Conservation (phyloP, 805 yeast genomes). For the Candida montana region DNA sequence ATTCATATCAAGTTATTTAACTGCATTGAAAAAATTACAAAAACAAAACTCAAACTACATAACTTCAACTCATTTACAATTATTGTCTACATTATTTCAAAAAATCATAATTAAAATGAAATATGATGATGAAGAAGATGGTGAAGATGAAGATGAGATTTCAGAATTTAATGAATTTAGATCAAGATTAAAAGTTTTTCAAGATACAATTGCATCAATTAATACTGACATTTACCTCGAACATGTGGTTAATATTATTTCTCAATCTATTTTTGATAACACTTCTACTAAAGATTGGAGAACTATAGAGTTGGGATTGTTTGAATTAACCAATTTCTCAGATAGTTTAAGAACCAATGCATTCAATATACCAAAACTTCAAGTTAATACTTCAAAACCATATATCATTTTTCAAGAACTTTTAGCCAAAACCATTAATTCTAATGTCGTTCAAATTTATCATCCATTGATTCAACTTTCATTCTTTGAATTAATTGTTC, state of each 20-base stretch:
- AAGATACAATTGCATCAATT: constrained; percentile 69
- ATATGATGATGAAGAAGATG: constrained; percentile 71
- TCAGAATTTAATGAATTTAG: constrained; percentile 81
- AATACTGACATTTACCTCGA: constrained; percentile 58
- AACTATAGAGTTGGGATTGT: constrained; percentile 79
- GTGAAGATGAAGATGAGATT: constrained; percentile 66
- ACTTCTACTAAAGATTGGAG: constrained; percentile 55
- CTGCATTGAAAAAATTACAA: constrained; percentile 56
- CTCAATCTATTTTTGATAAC: constrained; percentile 37
- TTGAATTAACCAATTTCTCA: constrained; percentile 70
- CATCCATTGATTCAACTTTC: constrained; percentile 80
- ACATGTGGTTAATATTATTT: constrained; percentile 54
- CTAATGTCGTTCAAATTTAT: constrained; percentile 43
- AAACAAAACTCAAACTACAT: constrained; percentile 35
- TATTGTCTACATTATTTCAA: constrained; percentile 58
- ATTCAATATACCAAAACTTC: constrained; percentile 63
- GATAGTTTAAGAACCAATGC: constrained; percentile 76
- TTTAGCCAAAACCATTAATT: constrained; percentile 44
- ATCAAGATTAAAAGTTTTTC: constrained; percentile 65
- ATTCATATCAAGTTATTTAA: constrained; percentile 67
- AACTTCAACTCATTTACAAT: constrained; percentile 37
- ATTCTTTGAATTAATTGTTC: constrained; percentile 80
- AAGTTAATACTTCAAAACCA: constrained; percentile 62
- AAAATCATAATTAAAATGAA: constrained; percentile 74
- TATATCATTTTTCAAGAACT: constrained; percentile 56